These are phyloP conservation scores for Solanum commersonii DNA, from an alignment of 257 asterid genomes.

Conservation along the genomic window DNA sequence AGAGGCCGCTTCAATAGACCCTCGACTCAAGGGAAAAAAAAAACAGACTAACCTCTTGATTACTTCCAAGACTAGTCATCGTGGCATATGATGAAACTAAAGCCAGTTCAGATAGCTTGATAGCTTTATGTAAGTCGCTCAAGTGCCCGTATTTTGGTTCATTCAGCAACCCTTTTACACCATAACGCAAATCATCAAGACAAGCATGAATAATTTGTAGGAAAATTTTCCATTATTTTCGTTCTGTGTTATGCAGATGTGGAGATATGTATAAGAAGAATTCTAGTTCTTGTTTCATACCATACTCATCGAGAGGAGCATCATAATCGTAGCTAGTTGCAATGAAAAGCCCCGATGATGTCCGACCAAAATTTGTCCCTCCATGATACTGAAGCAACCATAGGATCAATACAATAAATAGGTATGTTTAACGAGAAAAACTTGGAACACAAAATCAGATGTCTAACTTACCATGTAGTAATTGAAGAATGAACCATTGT, in stretches of 20 bases:
- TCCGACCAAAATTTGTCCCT: constrained; percentile 83
- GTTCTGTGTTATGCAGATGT: background rate
- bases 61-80: constrained; percentile 70
- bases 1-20: background rate
- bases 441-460: background rate
- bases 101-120: constrained; percentile 85
- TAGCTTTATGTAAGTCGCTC: constrained; percentile 73
- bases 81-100: constrained; percentile 73
- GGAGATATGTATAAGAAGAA: background rate
- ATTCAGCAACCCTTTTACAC: constrained; percentile 43
- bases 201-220: background rate
- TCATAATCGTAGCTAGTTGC: constrained; percentile 90
- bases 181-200: background rate
- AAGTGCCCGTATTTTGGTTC: constrained; percentile 86
- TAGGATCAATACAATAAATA: background rate
- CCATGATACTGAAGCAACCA: constrained; percentile 60
- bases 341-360: constrained; percentile 69
- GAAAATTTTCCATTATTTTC: background rate
- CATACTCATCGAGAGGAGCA: constrained; percentile 91
- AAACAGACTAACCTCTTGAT: constrained; percentile 58
- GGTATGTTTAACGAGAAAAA: background rate
- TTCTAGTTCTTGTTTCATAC: constrained; percentile 18
- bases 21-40: background rate
- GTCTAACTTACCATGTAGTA: constrained; percentile 68
- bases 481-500: constrained; percentile 84